Evolutionary conservation across 495 filamentous ascomycete species (phyloP).

Genomic region (Daldinia bambusicola): DNA sequence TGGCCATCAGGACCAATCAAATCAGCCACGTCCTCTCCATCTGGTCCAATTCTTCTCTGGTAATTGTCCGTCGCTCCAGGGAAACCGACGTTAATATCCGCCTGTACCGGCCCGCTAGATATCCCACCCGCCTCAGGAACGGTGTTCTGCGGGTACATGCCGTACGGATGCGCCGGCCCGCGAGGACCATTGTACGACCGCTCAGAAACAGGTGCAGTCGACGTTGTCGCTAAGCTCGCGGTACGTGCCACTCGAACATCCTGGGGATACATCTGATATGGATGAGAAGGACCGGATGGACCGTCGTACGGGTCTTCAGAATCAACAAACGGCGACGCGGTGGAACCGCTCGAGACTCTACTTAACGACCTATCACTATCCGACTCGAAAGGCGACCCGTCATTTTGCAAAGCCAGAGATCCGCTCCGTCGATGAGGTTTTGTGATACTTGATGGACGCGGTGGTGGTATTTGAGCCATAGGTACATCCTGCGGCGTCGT

Average conservation of each 20-base stretch:
- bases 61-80: slow-evolving; percentile 71
- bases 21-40: slow-evolving; percentile 85
- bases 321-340: slow-evolving; percentile 58
- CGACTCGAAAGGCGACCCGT: slow-evolving; percentile 51
- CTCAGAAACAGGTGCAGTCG: slow-evolving; percentile 64
- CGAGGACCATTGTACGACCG: slow-evolving; percentile 68
- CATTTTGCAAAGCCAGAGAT: slow-evolving; percentile 55
- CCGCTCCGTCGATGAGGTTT: slow-evolving; percentile 56
- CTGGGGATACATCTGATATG: slow-evolving; percentile 87
- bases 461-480: slow-evolving; percentile 42
- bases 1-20: slow-evolving; percentile 91
- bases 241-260: slow-evolving; percentile 72
- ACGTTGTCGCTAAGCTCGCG: slow-evolving; percentile 71
- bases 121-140: slow-evolving; percentile 41
- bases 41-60: slow-evolving; percentile 75
- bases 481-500: slow-evolving; percentile 33
- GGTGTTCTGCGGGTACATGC: slow-evolving; percentile 81
- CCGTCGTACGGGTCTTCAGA: slow-evolving; percentile 70
- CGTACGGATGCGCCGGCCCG: slow-evolving; percentile 85
- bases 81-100: slow-evolving; percentile 77
- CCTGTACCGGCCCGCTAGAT: slow-evolving; percentile 33
- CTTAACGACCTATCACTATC: slow-evolving; percentile 40
- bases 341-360: slow-evolving; percentile 48
- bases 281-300: slow-evolving; percentile 79
- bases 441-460: slow-evolving; percentile 58